phyloP scores from a whole-genome alignment of 345 rosid species.

The Pugionium cornutum region DNA sequence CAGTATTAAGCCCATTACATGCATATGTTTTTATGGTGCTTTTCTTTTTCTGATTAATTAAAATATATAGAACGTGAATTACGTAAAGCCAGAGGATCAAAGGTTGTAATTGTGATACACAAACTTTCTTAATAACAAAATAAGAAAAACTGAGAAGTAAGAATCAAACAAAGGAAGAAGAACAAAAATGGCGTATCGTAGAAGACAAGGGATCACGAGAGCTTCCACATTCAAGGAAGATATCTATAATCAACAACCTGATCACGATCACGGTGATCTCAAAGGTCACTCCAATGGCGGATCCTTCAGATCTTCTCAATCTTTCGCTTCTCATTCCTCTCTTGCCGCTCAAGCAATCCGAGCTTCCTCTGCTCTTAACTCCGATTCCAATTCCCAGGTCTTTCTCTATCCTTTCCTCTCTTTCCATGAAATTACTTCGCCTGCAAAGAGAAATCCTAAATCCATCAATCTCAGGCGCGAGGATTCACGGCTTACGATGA shows the following conservation, averaged over 20 bases:
- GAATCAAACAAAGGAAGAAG: slow-evolving; percentile 3
- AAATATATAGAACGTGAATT: slow-evolving; percentile 34
- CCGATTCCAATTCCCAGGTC: slow-evolving; percentile 47
- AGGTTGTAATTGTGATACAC: slow-evolving; percentile 18
- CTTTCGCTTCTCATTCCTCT: slow-evolving; percentile 48
- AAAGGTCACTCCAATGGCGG: slow-evolving; percentile 36
- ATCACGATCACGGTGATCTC: slow-evolving; percentile 32
- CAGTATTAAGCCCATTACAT: too few species aligned
- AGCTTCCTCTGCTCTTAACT: slow-evolving; percentile 47
- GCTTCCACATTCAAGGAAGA: slow-evolving; percentile 87
- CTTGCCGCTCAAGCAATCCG: slow-evolving; percentile 89
- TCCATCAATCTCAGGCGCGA: slow-evolving; percentile 37
- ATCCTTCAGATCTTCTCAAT: slow-evolving; percentile 45
- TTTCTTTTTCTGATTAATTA: background rate
- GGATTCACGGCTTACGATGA: slow-evolving; percentile 71
- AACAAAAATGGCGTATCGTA: slow-evolving; percentile 78
- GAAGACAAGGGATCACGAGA: slow-evolving; percentile 80
- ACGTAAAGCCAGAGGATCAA: slow-evolving; percentile 41
- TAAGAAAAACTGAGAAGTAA: background rate
- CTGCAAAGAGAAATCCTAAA: slow-evolving; percentile 9
- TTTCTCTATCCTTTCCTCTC: background rate
- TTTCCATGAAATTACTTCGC: background rate
- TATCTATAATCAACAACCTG: slow-evolving; percentile 43
- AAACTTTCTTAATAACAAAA: slow-evolving; percentile 14
- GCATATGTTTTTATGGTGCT: slow-evolving; percentile 7